Evolutionary conservation across 345 rosid species (phyloP), one percentile per base, ranked within the genome.

Genomic region (Euphorbia pulcherrima): DNA sequence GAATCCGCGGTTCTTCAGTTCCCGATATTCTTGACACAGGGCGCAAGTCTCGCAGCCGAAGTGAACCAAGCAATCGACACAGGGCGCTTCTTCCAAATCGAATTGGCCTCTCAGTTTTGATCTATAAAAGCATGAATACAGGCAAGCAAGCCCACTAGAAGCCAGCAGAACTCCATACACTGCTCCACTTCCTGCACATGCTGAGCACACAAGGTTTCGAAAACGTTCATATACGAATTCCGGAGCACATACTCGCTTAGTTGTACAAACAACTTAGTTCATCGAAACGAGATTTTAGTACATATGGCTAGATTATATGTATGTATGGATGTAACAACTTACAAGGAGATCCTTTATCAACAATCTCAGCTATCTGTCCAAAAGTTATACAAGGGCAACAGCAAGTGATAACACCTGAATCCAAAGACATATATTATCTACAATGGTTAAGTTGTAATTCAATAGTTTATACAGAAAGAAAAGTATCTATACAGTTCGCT

Each of bases 21-120:
- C 86, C 68, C 88, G 78, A 63, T 82, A 77, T 41, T 87, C 88
- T 74, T 87, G 89, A 64, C 87, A 83, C 16, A 85, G 74, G 2
- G 88, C 88, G 71, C 86, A 87, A 28, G 48, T 10, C 70, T 52
- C 74, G 57, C 87, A 85, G 26, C 74, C 69, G 72, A 74, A 82
- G 55, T 85, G 89, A 23, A 81, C 85, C 0, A 85, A 60, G 74
- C 88, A 87, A 62, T 85, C 92, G 0, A 74, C 75, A 65, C 80
- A 80, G 4, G 92, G 89, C 39, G 73, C 74, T 28, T 87, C 92
- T 6, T 63, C 76, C 67, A 87, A 70, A 37, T 81, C 84, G 56
- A 50, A 85, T 41, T 80, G 81, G 5, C 41, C 82, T 70, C 92
- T 73, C 41, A 85, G 24, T 68, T 62, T 76, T 14, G 86, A 72